Base-by-base conservation (phyloP, 2,329 filamentous ascomycete species). In the Byssothecium circinans region DNA sequence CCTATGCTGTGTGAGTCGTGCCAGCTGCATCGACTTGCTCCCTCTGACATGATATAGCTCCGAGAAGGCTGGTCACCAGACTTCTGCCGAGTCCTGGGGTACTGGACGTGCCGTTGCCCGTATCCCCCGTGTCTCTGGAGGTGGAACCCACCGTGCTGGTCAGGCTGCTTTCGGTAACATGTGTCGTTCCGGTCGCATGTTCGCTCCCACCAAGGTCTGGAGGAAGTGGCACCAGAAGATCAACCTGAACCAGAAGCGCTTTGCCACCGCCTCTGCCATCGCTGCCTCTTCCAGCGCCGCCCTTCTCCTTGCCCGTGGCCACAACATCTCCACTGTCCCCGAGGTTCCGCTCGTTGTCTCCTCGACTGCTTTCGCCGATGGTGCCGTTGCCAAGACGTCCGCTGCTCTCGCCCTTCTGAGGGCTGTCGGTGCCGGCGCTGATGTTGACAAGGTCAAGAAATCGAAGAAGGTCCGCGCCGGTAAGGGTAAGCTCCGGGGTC, bases 1-100 rank as follows among this genome's bases (percentile, higher is more conserved):
- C 94, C 69, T 99, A 99, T 79, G 86, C 94, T 73, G 94, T 99
- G 84, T 96, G 91, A 64, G 64, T 49, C 48, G 37, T 20, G 41
- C 32, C 30, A 46, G 27, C 41, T 35, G 11, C n/a, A 15, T n/a
- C 38, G 25, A 20, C 32, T 49, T 41, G 25, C 29, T 17, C 25
- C 8, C 20, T 58, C 62, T 65, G 58, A 64, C 49, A 50, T 23
- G 4, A 18, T 43, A 14, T 43, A 68, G 65, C 57, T 69, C 66
- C 87, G 92, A 97, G 88, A 99, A 99, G 89, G 94, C 94, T 75
- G 94, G 94, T 83, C 94, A 99, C 83, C 94, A 99, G 84, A 99
- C 94, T 76, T 96, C 90, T 80, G 94, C 94, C 75, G 94, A 99
- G 85, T 99, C 95, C 67, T 99, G 94, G 94, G 92, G 92, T 87